These are phyloP conservation scores for Venturia nashicola DNA, from an alignment of 2,329 filamentous ascomycete species.

Conservation along the genomic window DNA sequence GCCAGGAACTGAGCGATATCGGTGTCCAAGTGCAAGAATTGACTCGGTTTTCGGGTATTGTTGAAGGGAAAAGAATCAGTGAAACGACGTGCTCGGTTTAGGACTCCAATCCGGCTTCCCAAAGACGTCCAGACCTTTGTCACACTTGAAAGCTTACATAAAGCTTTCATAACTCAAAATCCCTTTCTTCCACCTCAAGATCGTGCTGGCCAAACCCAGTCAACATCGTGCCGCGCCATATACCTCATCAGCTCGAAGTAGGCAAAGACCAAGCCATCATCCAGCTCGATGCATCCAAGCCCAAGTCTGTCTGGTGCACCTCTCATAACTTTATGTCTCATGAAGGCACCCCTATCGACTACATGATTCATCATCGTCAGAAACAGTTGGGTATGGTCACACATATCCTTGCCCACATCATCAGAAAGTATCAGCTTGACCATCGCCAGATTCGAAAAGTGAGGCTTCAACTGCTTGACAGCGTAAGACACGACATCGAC, in stretches of 20 bases:
- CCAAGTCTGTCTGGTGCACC: background rate
- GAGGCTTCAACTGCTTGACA: background rate
- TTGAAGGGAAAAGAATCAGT: too few relatives aligned
- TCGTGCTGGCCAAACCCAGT: background rate
- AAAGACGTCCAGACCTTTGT: too few relatives aligned
- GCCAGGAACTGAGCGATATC: too few relatives aligned
- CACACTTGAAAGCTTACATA: too few relatives aligned
- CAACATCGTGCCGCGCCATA: background rate
- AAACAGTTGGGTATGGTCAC: background rate
- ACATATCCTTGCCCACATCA: background rate
- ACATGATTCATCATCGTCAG: background rate
- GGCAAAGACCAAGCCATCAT: background rate
- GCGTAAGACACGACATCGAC: background rate
- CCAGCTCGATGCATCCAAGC: background rate
- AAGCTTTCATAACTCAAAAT: too few relatives aligned
- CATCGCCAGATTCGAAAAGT: background rate
- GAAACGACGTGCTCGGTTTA: too few relatives aligned
- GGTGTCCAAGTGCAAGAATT: too few relatives aligned
- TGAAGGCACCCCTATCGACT: background rate
- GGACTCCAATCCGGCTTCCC: too few relatives aligned
- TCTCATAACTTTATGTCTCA: background rate
- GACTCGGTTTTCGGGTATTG: too few relatives aligned
- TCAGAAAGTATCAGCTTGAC: background rate
- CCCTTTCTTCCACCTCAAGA: background rate
- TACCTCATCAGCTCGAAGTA: background rate